Base-by-base conservation (phyloP, 2,329 filamentous ascomycete species). In the Nemania abortiva region DNA sequence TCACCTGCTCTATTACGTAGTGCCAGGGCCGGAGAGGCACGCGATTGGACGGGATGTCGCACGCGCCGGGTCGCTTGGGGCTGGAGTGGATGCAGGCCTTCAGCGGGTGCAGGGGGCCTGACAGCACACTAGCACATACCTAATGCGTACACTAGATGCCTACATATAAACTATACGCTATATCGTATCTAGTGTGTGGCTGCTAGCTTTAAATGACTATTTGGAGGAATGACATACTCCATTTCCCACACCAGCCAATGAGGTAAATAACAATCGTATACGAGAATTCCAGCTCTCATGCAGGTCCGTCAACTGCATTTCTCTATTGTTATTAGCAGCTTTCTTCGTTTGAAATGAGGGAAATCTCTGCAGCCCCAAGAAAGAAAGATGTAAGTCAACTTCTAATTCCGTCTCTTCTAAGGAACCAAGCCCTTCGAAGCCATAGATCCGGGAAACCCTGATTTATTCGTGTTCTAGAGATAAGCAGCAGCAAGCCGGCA, bases 1-100 rank as follows among this genome's bases (percentile, higher is more conserved):
- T 69, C 67, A 69, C 67, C 59, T 61, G 64, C 49, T 24, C 27
- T 10, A 68, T 65, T 70, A 68, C 65, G 68, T 68, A 61, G 65
- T 22, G 47, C 24, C 29, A 45, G 31, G 58, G 49, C 24, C 61
- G 45, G 54, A 31, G 24, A 39, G 18, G 20, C 18, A 20, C 20
- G 27, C 63, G 59, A 69, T 66, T 71, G 69, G 69, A 62, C 29
- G 45, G 31, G 18, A 49, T 29, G 55, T 42, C 34, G 53, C 49
- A 22, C 45, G 61, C 66, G 45, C 58, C 22, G 37, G 37, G 27
- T 49, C 42, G 24, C 39, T 53, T 20, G 52, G 31, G 15, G 54
- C 59, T 39, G 53, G 53, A 47, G 42, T 54, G 53, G 20, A 47
- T 24, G 45, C 52, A 54, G 34, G 59, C 54, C 31, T 50, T 57